Percentiles rank a stretch among this genome's conserved stretches.
phyloP scores from a whole-genome alignment of 179 eudicot species.

The Gypsophila paniculata region DNA sequence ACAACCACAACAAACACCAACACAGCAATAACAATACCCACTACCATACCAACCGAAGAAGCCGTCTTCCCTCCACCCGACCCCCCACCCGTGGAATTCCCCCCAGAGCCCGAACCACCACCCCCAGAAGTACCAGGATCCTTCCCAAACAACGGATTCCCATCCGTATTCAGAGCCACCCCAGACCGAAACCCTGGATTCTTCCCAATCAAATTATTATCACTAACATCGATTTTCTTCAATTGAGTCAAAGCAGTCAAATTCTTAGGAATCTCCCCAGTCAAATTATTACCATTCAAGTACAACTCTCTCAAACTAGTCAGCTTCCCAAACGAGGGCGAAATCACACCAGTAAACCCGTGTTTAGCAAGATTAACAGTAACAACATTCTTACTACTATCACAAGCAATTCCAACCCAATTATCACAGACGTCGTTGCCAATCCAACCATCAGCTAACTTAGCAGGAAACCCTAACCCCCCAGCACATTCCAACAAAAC shows the following conservation, averaged over 20 bases:
- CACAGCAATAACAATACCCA: slow-evolving; percentile 44
- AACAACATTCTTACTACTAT: slow-evolving; percentile 34
- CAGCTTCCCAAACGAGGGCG: slow-evolving; percentile 54
- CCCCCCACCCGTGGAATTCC: slow-evolving; percentile 16
- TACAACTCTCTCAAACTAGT: slow-evolving; percentile 36
- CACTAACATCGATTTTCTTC: slow-evolving; percentile 46
- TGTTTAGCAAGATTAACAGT: slow-evolving; percentile 46
- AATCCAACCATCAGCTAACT: slow-evolving; percentile 54
- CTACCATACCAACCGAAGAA: slow-evolving; percentile 36
- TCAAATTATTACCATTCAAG: slow-evolving; percentile 63
- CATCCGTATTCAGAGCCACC: slow-evolving; percentile 32
- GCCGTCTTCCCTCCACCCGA: slow-evolving; percentile 29
- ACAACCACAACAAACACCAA: slow-evolving; percentile 39
- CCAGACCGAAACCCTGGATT: slow-evolving; percentile 35
- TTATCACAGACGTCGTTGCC: slow-evolving; percentile 55
- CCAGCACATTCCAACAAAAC: slow-evolving; percentile 41
- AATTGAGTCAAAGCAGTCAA: slow-evolving; percentile 48
- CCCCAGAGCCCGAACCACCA: background rate
- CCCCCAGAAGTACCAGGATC: background rate
- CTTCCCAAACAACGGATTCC: slow-evolving; percentile 50
- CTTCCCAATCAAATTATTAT: slow-evolving; percentile 60
- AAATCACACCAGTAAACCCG: slow-evolving; percentile 48
- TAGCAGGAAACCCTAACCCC: slow-evolving; percentile 52
- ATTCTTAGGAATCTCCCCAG: slow-evolving; percentile 50
- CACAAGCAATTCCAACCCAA: slow-evolving; percentile 54